phyloP scores from a whole-genome alignment of 345 rosid genomes.

The Orychophragmus violaceus region DNA sequence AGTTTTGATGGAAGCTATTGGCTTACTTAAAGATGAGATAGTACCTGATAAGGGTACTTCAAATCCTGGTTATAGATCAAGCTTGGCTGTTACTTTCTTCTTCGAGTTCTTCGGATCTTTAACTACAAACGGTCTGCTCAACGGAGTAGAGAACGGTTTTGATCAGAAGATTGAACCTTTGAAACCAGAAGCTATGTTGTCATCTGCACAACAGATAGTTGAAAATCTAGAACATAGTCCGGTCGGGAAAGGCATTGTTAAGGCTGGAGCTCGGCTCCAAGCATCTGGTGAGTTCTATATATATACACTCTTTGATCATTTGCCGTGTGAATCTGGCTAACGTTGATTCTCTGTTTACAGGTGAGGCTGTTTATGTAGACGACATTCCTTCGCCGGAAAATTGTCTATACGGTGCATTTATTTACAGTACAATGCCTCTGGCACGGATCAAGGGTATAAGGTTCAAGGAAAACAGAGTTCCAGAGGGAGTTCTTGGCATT shows the following conservation, averaged over 20 bases:
- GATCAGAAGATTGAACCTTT: conserved; percentile 2
- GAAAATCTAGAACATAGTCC: neutral
- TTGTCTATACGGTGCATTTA: conserved; percentile 78
- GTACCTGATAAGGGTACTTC: conserved; percentile 50
- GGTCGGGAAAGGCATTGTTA: neutral
- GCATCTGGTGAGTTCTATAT: conserved; percentile 65
- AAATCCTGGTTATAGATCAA: conserved; percentile 52
- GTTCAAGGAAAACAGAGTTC: conserved; percentile 37
- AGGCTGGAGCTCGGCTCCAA: conserved; percentile 36
- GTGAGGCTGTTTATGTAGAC: conserved; percentile 90
- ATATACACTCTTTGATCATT: neutral
- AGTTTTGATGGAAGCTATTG: conserved; percentile 51
- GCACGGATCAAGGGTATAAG: conserved; percentile 52
- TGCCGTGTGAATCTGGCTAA: neutral
- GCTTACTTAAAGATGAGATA: conserved; percentile 43
- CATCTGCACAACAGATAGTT: conserved; percentile 56
- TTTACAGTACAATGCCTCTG: conserved; percentile 71
- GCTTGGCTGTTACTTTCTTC: conserved; percentile 75
- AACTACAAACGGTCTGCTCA: conserved; percentile 12
- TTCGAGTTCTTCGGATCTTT: conserved; percentile 58
- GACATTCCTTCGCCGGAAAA: conserved; percentile 83
- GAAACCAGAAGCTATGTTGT: conserved; percentile 36
- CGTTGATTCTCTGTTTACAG: conserved; percentile 29
- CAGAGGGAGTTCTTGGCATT: conserved; percentile 42
- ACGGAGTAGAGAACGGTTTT: conserved; percentile 13